Conservation (phyloP, 2,329 filamentous ascomycete genomes). For the Penicillium sp. region DNA sequence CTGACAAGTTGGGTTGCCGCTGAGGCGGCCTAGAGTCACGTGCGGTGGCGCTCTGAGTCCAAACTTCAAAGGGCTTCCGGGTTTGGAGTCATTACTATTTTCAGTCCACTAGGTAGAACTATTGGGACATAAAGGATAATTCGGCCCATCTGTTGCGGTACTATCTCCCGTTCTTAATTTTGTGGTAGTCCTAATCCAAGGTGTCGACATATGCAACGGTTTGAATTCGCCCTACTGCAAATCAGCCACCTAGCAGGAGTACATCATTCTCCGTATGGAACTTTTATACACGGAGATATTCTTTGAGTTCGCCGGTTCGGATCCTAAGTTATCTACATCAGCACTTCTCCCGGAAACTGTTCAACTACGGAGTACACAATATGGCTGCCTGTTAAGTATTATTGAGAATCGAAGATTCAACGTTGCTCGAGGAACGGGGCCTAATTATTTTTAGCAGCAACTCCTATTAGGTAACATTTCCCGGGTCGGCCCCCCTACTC, state of each 20-base stretch:
- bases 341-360: too few relatives aligned
- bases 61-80: slow-evolving; percentile 9
- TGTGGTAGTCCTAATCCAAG: too few relatives aligned
- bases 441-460: slow-evolving; percentile 3
- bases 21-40: slow-evolving; percentile 23
- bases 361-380: neutral
- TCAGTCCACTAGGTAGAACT: neutral
- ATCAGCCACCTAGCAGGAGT: neutral
- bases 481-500: neutral
- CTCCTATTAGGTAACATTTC: neutral
- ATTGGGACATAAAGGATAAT: neutral
- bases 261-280: neutral
- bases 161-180: neutral
- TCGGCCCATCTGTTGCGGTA: neutral
- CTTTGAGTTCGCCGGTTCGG: too few relatives aligned
- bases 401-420: neutral
- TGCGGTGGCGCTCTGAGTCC: slow-evolving; percentile 23
- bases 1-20: slow-evolving; percentile 24
- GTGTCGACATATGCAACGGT: neutral
- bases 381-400: neutral
- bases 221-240: neutral
- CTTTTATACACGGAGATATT: too few relatives aligned
- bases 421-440: slow-evolving; percentile 7
- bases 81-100: neutral
- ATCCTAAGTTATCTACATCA: too few relatives aligned